Percentiles rank a stretch among this genome's conserved stretches.
Conservation (phyloP, 306 rosid genomes). For the Cucumis hystrix region DNA sequence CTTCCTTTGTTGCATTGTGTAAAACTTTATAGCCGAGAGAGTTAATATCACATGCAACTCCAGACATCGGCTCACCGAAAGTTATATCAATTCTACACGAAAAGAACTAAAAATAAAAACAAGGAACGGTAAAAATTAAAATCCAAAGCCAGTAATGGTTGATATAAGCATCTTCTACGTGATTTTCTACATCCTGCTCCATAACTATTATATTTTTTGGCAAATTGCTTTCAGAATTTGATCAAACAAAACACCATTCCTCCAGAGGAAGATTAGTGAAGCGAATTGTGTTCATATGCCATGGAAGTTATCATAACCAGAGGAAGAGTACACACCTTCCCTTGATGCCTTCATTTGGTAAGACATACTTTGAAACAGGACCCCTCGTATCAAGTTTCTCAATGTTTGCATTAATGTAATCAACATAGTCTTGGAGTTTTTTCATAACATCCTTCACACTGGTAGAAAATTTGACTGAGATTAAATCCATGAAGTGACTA, state of each 20-base stretch:
- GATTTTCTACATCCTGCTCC: neutral
- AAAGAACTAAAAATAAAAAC: neutral
- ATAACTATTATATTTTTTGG: neutral
- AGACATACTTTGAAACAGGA: constrained; percentile 79
- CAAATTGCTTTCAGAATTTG: neutral
- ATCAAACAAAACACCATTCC: neutral
- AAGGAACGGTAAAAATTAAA: neutral
- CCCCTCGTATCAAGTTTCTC: constrained; percentile 64
- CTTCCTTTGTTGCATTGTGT: constrained; percentile 89
- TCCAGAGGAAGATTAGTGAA: neutral
- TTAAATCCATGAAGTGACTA: neutral
- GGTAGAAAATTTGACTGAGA: constrained; percentile 11
- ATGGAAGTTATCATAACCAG: neutral
- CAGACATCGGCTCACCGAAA: constrained; percentile 55
- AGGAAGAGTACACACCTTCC: constrained; percentile 54
- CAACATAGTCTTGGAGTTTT: constrained; percentile 66
- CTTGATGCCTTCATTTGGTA: constrained; percentile 56
- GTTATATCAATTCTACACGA: constrained; percentile 45
- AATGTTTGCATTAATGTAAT: constrained; percentile 49
- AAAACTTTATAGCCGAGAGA: constrained; percentile 74
- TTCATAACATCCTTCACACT: constrained; percentile 61
- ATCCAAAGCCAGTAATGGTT: neutral
- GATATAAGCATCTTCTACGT: neutral
- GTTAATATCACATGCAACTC: constrained; percentile 82
- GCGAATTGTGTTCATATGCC: neutral